Conservation (phyloP, 2,329 filamentous ascomycete species). For the Triangularia verruculosa region DNA sequence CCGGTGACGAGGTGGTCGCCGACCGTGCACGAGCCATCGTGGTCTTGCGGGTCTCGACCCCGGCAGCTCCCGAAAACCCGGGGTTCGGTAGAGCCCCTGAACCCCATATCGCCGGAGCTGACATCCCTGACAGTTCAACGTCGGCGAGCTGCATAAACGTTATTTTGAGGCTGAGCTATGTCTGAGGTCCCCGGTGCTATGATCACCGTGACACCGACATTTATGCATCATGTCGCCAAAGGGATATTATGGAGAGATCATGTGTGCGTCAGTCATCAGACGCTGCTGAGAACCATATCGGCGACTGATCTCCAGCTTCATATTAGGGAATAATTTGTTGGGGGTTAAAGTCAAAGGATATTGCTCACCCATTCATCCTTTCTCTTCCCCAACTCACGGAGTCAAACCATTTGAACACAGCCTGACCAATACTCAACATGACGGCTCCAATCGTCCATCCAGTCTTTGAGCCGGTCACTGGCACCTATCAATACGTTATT, state of each 20-base stretch:
- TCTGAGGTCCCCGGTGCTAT: not conserved
- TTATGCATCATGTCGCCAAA: not conserved
- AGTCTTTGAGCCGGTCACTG: constrained; percentile 42
- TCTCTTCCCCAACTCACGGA: not conserved
- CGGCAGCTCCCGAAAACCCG: not conserved
- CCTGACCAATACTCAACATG: constrained; percentile 20
- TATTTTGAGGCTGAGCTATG: not conserved
- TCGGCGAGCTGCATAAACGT: constrained; percentile 6
- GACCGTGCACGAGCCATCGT: not conserved
- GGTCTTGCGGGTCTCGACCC: not conserved
- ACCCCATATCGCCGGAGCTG: not conserved
- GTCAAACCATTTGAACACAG: not conserved
- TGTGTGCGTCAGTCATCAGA: not conserved
- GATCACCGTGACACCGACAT: not conserved
- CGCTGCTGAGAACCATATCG: not conserved
- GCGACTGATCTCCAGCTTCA: not conserved
- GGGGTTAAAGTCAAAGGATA: not conserved
- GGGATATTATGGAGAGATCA: not conserved
- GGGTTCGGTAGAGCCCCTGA: not conserved
- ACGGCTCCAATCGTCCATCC: constrained; percentile 36
- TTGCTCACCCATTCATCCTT: not conserved
- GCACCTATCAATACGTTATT: constrained; percentile 60
- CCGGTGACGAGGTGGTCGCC: constrained; percentile 1
- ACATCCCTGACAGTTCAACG: not conserved
- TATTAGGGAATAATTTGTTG: not conserved